phyloP scores from a whole-genome alignment of 106 monocot genomes.

The Dioscorea zingiberensis region DNA sequence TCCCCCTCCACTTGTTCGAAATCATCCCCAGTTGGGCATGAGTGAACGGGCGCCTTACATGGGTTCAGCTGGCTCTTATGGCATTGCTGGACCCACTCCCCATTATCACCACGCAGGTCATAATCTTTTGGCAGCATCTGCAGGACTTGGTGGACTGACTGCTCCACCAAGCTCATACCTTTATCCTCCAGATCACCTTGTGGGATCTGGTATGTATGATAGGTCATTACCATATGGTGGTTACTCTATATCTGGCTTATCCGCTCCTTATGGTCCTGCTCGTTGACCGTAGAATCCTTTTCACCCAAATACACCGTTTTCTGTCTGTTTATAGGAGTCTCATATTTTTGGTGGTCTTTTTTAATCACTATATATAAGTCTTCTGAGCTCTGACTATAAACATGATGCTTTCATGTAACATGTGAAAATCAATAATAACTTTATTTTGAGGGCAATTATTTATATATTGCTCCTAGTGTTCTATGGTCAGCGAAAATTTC shows the following conservation, averaged over 20 bases:
- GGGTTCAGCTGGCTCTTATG: constrained; percentile 27
- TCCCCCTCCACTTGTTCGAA: constrained; percentile 1
- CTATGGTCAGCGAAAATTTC: no score
- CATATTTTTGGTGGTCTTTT: no score
- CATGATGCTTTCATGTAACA: no score
- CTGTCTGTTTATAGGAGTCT: no score
- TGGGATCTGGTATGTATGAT: constrained; percentile 26
- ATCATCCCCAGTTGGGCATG: constrained; percentile 16
- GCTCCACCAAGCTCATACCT: constrained; percentile 22
- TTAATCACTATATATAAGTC: no score
- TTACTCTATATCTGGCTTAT: constrained; percentile 2
- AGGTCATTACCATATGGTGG: constrained; percentile 19
- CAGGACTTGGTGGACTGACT: constrained; percentile 12
- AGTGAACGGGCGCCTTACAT: constrained; percentile 26
- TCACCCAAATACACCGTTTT: no score
- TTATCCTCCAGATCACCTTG: constrained; percentile 23
- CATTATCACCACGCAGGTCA: constrained; percentile 21
- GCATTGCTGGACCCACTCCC: constrained; percentile 9
- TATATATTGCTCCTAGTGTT: no score
- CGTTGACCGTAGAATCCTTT: constrained; percentile 1
- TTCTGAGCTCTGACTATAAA: no score
- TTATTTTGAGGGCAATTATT: no score
- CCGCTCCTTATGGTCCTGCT: constrained; percentile 9
- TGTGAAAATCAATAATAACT: no score
- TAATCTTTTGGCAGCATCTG: constrained; percentile 3